Conservation (phyloP, 2,329 filamentous ascomycete species). For the Thelonectria rubi region DNA sequence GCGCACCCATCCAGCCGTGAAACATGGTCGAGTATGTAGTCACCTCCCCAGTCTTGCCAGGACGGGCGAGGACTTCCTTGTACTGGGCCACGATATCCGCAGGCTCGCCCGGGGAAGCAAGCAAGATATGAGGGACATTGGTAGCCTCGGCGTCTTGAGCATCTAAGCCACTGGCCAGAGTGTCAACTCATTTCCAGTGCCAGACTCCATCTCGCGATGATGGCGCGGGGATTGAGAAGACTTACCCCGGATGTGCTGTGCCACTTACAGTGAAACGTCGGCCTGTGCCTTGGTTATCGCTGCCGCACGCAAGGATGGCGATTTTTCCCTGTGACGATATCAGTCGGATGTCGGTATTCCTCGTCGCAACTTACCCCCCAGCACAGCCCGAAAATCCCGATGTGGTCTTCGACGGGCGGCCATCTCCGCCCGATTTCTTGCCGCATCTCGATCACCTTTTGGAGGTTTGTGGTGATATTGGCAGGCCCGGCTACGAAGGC, state of each 20-base stretch:
- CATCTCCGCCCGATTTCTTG: slow-evolving; percentile 46
- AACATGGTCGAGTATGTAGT: slow-evolving; percentile 60
- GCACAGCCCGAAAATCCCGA: slow-evolving; percentile 58
- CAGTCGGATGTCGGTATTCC: neutral
- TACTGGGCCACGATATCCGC: slow-evolving; percentile 55
- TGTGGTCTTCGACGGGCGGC: slow-evolving; percentile 50
- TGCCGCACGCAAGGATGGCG: slow-evolving; percentile 49
- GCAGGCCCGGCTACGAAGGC: slow-evolving; percentile 48
- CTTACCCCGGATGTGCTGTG: slow-evolving; percentile 46
- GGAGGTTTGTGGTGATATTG: slow-evolving; percentile 40
- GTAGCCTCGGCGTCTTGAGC: slow-evolving; percentile 52
- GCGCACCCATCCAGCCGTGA: slow-evolving; percentile 69
- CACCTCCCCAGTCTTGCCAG: slow-evolving; percentile 52
- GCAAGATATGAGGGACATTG: slow-evolving; percentile 57
- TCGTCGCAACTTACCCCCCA: slow-evolving; percentile 49
- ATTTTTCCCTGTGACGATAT: slow-evolving; percentile 47
- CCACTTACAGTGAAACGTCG: slow-evolving; percentile 49
- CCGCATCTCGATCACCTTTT: slow-evolving; percentile 45
- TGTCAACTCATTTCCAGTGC: neutral
- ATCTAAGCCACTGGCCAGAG: slow-evolving; percentile 43
- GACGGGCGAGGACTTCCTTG: slow-evolving; percentile 49
- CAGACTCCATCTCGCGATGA: neutral
- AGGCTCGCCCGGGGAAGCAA: slow-evolving; percentile 61
- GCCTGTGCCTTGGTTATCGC: slow-evolving; percentile 47
- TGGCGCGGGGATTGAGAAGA: neutral